These are phyloP conservation scores for Amanita muscaria DNA, from an alignment of 768 basidiomycete genomes.

Conservation along the genomic window DNA sequence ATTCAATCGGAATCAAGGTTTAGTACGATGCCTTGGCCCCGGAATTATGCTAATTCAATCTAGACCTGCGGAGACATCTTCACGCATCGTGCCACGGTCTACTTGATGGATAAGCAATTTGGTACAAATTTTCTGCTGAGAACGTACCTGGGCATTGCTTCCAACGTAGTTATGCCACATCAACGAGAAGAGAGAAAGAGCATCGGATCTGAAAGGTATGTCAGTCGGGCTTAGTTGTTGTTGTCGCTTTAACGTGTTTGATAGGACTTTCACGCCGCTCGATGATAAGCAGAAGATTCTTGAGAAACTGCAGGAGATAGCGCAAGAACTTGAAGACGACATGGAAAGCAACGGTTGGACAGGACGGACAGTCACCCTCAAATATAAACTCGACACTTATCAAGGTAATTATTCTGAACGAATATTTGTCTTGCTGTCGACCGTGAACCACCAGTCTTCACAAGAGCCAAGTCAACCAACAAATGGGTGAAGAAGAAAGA, in stretches of 20 bases:
- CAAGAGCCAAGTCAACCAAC: constrained; percentile 73
- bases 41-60: too few relatives aligned
- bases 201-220: constrained; percentile 82
- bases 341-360: constrained; percentile 75
- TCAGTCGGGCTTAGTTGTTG: not conserved
- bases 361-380: constrained; percentile 84
- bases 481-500: constrained; percentile 73
- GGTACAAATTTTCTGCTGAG: constrained; percentile 68
- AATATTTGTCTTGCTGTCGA: too few relatives aligned
- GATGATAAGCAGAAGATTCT: constrained; percentile 59
- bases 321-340: constrained; percentile 73
- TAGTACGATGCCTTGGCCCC: too few relatives aligned
- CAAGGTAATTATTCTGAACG: constrained; percentile 62
- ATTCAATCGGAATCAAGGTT: constrained; percentile 82
- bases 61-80: constrained; percentile 91
- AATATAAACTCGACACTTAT: constrained; percentile 88
- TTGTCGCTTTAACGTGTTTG: constrained; percentile 1
- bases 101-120: constrained; percentile 83
- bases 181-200: constrained; percentile 82
- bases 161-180: constrained; percentile 70
- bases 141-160: constrained; percentile 80
- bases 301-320: constrained; percentile 71
- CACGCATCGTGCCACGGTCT: constrained; percentile 59
- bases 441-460: constrained; percentile 48
- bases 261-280: constrained; percentile 70